Conservation (phyloP, 2,329 filamentous ascomycete genomes). For the Mycocentrospora acerina region DNA sequence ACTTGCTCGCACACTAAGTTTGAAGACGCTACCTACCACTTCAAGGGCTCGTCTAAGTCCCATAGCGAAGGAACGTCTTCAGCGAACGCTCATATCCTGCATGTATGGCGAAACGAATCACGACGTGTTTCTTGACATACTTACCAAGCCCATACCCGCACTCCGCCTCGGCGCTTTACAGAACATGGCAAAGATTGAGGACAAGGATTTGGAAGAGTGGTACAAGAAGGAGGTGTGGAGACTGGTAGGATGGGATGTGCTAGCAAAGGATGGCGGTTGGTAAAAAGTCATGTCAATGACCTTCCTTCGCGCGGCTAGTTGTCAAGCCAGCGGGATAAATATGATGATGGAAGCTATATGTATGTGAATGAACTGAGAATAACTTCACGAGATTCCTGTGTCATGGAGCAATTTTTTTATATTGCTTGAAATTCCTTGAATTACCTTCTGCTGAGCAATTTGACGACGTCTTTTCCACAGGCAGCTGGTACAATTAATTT, state of each 20-base stretch:
- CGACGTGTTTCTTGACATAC: slow-evolving; percentile 45
- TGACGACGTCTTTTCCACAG: no score
- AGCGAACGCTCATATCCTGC: slow-evolving; percentile 47
- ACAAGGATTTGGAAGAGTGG: slow-evolving; percentile 52
- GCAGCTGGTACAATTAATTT: no score
- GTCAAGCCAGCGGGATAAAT: no score
- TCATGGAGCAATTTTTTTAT: no score
- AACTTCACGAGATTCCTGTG: no score
- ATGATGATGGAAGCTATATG: no score
- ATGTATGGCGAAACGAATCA: slow-evolving; percentile 44
- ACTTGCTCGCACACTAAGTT: slow-evolving; percentile 25
- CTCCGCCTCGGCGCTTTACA: slow-evolving; percentile 22
- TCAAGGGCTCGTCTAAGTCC: slow-evolving; percentile 37
- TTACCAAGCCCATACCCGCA: slow-evolving; percentile 41
- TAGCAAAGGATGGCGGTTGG: slow-evolving; percentile 30
- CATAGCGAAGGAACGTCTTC: slow-evolving; percentile 46
- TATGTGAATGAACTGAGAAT: no score
- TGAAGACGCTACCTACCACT: slow-evolving; percentile 21
- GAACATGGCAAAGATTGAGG: slow-evolving; percentile 39
- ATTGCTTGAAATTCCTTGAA: no score
- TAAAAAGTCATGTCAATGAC: not conserved
- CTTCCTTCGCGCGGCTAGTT: no score
- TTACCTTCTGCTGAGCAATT: no score
- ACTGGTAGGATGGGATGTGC: slow-evolving; percentile 59
- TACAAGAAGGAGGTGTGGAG: slow-evolving; percentile 60